These are phyloP conservation scores for Lactarius pseudohatsudake DNA, from an alignment of 768 basidiomycete species.

Conservation along the genomic window DNA sequence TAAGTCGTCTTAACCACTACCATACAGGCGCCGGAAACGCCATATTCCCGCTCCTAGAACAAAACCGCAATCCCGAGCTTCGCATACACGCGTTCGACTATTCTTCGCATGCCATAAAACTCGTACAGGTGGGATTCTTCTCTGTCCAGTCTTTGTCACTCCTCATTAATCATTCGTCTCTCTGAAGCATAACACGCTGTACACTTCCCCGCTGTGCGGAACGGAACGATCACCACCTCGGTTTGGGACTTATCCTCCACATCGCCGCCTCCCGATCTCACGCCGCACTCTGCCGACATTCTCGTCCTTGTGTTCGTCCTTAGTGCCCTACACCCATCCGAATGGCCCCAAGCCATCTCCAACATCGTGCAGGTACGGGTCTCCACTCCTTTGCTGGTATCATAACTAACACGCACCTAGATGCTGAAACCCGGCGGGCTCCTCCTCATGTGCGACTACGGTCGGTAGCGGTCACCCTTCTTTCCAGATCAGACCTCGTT, in stretches of 20 bases:
- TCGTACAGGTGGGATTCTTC: constrained; percentile 71
- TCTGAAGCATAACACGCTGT: constrained; percentile 67
- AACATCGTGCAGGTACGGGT: constrained; percentile 71
- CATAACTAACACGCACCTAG: constrained; percentile 38
- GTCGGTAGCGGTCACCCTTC: constrained; percentile 50
- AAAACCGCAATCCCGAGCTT: constrained; percentile 80
- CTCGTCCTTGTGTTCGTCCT: constrained; percentile 94
- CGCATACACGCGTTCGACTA: constrained; percentile 86
- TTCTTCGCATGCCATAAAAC: constrained; percentile 80
- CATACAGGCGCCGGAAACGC: constrained; percentile 87
- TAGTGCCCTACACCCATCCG: constrained; percentile 88
- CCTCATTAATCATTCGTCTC: background rate
- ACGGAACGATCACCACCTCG: constrained; percentile 66
- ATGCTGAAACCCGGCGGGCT: constrained; percentile 89
- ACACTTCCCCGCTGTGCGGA: constrained; percentile 64
- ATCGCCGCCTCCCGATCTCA: constrained; percentile 60
- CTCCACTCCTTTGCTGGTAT: constrained; percentile 8
- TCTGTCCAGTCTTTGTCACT: background rate
- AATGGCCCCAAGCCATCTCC: constrained; percentile 81
- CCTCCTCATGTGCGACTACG: constrained; percentile 90
- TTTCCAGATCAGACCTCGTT: too few relatives aligned
- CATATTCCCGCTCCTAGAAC: constrained; percentile 81
- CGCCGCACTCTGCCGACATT: constrained; percentile 76
- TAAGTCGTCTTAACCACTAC: background rate
- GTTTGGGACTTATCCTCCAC: constrained; percentile 89